These are phyloP conservation scores for Neurospora sp. DNA, from an alignment of 495 filamentous ascomycete species.

Conservation along the genomic window DNA sequence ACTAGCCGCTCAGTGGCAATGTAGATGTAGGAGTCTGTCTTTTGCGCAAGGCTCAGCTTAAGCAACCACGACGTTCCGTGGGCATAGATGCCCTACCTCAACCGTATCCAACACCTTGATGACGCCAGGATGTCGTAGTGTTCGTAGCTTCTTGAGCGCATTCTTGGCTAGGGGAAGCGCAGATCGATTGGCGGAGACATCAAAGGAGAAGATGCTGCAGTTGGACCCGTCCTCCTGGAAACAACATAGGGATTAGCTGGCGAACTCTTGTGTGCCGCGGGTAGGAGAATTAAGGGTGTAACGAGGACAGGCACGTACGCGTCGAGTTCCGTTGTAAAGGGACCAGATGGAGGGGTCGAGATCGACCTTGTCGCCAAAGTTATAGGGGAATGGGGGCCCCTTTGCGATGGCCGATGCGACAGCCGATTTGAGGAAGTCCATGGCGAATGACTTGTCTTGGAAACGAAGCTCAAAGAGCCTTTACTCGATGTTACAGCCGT, in stretches of 20 bases:
- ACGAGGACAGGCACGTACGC: conserved; percentile 42
- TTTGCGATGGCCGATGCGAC: conserved; percentile 94
- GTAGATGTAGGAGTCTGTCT: conserved; percentile 90
- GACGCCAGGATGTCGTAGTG: conserved; percentile 86
- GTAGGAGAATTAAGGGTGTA: background rate
- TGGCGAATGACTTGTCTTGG: conserved; percentile 20
- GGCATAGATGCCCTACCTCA: conserved; percentile 51
- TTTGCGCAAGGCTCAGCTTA: conserved; percentile 11
- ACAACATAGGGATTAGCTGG: conserved; percentile 1
- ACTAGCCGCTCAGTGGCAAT: conserved; percentile 86
- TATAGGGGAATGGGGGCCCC: conserved; percentile 83
- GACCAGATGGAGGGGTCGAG: conserved; percentile 86
- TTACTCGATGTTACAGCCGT: background rate
- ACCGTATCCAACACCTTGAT: conserved; percentile 88
- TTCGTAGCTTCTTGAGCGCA: conserved; percentile 82
- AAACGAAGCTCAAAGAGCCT: background rate
- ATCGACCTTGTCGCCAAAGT: conserved; percentile 82
- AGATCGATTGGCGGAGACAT: conserved; percentile 66
- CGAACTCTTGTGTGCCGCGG: background rate
- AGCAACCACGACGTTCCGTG: background rate
- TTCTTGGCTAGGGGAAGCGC: conserved; percentile 82
- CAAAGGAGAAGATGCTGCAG: conserved; percentile 95
- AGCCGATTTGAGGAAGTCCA: conserved; percentile 97
- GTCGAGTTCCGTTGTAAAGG: conserved; percentile 81
- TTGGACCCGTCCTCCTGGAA: conserved; percentile 77